Percentiles rank a stretch among this genome's conserved stretches.
Conservation (phyloP, 2,329 filamentous ascomycete species). For the Xylariaceae sp. region DNA sequence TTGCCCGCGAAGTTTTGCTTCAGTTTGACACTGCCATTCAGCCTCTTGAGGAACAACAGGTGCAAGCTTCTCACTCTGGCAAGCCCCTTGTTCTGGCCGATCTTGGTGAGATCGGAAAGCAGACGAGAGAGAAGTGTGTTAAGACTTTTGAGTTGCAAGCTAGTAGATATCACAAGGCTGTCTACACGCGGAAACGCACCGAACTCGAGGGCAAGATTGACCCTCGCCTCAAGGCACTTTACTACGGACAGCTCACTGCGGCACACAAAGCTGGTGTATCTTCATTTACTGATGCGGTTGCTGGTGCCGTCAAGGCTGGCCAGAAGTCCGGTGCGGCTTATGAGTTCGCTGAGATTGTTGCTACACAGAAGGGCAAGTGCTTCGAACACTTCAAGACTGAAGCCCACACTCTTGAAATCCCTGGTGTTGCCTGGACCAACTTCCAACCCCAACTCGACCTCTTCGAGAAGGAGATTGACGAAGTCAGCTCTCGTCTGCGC, state of each 20-base stretch:
- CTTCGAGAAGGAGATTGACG: constrained; percentile 86
- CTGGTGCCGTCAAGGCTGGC: constrained; percentile 78
- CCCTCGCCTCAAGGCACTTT: constrained; percentile 78
- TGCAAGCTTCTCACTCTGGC: constrained; percentile 67
- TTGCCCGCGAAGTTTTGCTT: constrained; percentile 79
- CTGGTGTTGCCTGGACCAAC: constrained; percentile 80
- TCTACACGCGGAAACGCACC: constrained; percentile 77
- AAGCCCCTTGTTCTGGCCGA: constrained; percentile 66
- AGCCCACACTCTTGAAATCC: constrained; percentile 67
- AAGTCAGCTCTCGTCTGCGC: constrained; percentile 76
- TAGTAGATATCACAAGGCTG: constrained; percentile 92
- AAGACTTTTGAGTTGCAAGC: constrained; percentile 86
- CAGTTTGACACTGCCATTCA: constrained; percentile 75
- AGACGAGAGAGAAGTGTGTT: constrained; percentile 65
- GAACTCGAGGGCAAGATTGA: constrained; percentile 88
- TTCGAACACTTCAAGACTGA: constrained; percentile 70
- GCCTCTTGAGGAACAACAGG: constrained; percentile 82
- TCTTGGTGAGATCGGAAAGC: constrained; percentile 68
- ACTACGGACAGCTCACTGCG: constrained; percentile 79
- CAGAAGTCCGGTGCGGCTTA: constrained; percentile 89
- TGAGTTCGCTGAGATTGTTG: constrained; percentile 93
- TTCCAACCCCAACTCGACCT: constrained; percentile 74
- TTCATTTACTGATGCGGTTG: constrained; percentile 82
- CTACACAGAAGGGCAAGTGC: constrained; percentile 71
- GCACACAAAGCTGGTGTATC: constrained; percentile 83